Base-by-base conservation (phyloP, 371 early-diverging fungal species). In the Lichtheimia hyalospora region DNA sequence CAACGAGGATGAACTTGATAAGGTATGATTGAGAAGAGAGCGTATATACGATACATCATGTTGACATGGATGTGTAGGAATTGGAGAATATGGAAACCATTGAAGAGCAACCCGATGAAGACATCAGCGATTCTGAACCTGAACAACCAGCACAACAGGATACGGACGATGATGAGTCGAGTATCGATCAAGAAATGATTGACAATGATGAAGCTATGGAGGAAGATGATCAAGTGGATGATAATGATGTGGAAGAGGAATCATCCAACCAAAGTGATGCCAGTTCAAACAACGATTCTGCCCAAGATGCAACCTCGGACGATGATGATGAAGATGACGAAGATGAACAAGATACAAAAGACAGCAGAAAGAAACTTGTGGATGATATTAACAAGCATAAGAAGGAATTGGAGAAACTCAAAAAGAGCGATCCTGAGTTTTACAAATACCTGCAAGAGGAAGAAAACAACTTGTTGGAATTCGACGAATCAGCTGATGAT, bases 381-480 rank as follows among this genome's bases (percentile, higher is more conserved):
- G 74, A 75, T 40, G 86, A 88, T 51, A 84, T 79, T 46, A 66
- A 75, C 5, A 66, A 77, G 49, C 90, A 93, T 67, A 89, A 89
- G 72, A 58, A 82, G 57, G 81, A 94, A 66, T 69, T 94, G 56
- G 91, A 94, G 53, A 23, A 64, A 5, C 79, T 96, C 66, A 87
- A 91, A 63, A 79, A 89, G 58, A 86, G 84, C 62, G 96, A 97
- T 67, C 96, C 96, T 6, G 87, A 90, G 61, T 95, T 96, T 69
- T 93, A 89, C 79, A 78, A 96, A 68, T 96, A 79, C 71, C 75
- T 97, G 74, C 68, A 88, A 68, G 84, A 95, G 66, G 95, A 96
- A 67, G 95, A 95, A 69, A 69, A 82, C 41, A 86, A 71, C 28
- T 84, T 95, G 56, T 79, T 97, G 54, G 82, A 89, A 12, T 94